Evolutionary conservation across 1,139 yeast species (phyloP), one percentile per base, ranked within the genome.

Genomic region (Taphrina sp.): DNA sequence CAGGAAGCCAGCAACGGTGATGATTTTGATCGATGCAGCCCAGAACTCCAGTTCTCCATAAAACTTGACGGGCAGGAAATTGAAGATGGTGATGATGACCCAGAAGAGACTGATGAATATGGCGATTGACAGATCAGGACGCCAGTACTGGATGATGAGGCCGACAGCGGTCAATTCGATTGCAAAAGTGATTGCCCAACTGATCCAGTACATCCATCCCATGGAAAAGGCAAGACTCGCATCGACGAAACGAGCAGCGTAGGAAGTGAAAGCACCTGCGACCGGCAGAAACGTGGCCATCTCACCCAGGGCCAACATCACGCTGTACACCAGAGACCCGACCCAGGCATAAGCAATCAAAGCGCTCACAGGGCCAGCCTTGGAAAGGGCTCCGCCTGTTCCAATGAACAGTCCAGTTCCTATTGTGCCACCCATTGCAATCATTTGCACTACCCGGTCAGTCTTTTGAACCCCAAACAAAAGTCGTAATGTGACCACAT

Each of bases 181-280:
- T 4, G 95, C 87, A 70, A 80, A 85, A 1, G 95, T 85, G 62
- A 84, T 82, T 56, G 88, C 87, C 92, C 94, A 86, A 19, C 85
- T 79, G 69, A 85, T 85, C 90, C 92, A 85, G 69, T 87, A 88
- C 71, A 81, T 76, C 80, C 87, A 86, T 57, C 92, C 94, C 64
- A 82, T 81, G 45, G 94, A 82, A 58, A 85, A 87, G 61, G 95
- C 94, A 82, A 51, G 86, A 26, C 35, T 57, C 39, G 33, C 45
- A 33, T 44, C 47, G 23, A 52, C 57, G 3, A 36, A 52, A 2
- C 52, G 19, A 14, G 58, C 22, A 7, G 57, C 58, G 14, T 39
- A 43, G 37, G 36, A 31, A 8, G 85, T 80, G 19, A 83, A 84
- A 4, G 95, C 94, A 52, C 88, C 89, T 22, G 86, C 84, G 23